These are phyloP conservation scores for Vickermania spadyakhi DNA, from an alignment of 208 protist species.

Conservation along the genomic window DNA sequence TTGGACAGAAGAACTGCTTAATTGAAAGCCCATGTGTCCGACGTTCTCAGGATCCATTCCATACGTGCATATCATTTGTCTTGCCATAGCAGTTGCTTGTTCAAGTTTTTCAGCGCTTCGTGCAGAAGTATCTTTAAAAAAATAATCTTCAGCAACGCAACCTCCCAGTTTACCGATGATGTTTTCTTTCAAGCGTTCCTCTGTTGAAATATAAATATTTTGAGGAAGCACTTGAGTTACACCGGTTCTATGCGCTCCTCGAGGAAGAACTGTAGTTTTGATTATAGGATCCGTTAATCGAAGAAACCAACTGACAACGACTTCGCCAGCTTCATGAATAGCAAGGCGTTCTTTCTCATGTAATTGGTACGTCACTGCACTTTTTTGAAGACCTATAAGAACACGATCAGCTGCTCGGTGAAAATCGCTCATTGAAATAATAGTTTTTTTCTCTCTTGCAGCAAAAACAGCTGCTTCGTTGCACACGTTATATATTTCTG, in stretches of 20 bases:
- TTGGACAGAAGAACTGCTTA: conserved; percentile 58
- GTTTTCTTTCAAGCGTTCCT: conserved; percentile 52
- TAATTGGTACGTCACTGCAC: conserved; percentile 62
- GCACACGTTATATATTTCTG: conserved; percentile 97
- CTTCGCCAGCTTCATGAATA: conserved; percentile 92
- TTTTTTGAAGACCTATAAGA: conserved; percentile 94
- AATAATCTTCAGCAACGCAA: conserved; percentile 92
- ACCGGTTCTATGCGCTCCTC: conserved; percentile 60
- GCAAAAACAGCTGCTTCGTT: conserved; percentile 97
- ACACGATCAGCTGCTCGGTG: conserved; percentile 93
- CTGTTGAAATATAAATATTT: conserved; percentile 69
- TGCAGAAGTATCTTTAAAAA: conserved; percentile 91
- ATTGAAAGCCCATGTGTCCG: conserved; percentile 76
- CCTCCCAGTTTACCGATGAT: conserved; percentile 84
- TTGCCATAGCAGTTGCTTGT: conserved; percentile 81
- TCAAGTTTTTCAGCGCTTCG: conserved; percentile 82
- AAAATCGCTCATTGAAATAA: conserved; percentile 82
- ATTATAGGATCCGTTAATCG: conserved; percentile 87
- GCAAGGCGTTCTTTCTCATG: conserved; percentile 81
- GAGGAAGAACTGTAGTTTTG: conserved; percentile 83
- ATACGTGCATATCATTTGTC: conserved; percentile 69
- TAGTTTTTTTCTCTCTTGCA: conserved; percentile 58
- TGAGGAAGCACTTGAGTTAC: conserved; percentile 76
- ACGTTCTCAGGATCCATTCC: conserved; percentile 79
- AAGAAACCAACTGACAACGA: conserved; percentile 89